Evolutionary conservation across 106 monocot species (phyloP), one percentile per base, ranked within the genome.

Genomic region (Acorus gramineus): DNA sequence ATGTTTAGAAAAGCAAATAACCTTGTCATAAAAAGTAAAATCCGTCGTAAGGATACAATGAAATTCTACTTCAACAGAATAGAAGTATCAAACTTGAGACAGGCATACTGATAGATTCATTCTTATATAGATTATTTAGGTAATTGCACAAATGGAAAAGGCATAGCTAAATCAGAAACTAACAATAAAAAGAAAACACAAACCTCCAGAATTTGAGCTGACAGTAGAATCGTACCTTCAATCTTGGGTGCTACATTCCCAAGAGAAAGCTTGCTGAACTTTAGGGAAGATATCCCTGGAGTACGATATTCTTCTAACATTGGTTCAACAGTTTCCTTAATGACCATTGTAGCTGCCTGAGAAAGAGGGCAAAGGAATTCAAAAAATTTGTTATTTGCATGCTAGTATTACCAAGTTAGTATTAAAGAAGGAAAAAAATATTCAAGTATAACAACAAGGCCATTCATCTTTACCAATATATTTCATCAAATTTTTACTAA

Each of bases 241-340:
- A 99, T 89, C 75, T 99, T 99, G 44, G 98, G 98, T 46, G 98
- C 57, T 11, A 99, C 98, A 66, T 75, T 83, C 71, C 98, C 98
- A 60, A 99, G 81, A 58, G 72, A 99, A 54, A 99, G 75, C 67
- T 99, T 99, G 77, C 81, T 99, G 71, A 99, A 99, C 72, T 86
- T 99, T 43, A 99, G 75, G 46, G 98, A 98, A 6, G 90, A 79
- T 81, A 99, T 92, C 78, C 92, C 98, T 69, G 98, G 66, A 67
- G 98, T 85, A 44, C 89, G 78, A 62, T 99, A 99, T 61, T 99
- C 92, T 65, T 99, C 98, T 48, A 99, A 59, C 60, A 89, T 44
- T 52, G 98, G 98, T 71, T 99, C 98, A 57, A 99, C 89, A 66
- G 98, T 79, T 53, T 99, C 98, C 62, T 73, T 92, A 47, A 99